Evolutionary conservation across 441 rosid genomes (phyloP).

Genomic region (Dalechampia spathulata): DNA sequence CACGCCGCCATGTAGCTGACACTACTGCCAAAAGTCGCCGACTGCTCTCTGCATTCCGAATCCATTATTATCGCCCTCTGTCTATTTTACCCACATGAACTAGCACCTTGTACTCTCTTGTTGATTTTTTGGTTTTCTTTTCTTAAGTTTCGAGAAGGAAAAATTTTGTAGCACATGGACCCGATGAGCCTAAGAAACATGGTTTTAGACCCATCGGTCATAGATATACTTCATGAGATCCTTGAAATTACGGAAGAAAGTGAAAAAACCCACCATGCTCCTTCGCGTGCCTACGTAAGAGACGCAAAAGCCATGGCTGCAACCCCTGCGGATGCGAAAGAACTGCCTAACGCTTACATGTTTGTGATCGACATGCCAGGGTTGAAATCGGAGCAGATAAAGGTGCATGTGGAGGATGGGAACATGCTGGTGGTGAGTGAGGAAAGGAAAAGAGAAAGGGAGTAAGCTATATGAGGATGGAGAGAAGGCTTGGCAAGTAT

Average conservation of each 20-base stretch:
- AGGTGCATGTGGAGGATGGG: slow-evolving; percentile 60
- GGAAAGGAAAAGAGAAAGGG: slow-evolving; percentile 53
- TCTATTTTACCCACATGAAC: too few species aligned
- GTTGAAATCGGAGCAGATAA: slow-evolving; percentile 35
- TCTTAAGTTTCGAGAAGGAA: too few species aligned
- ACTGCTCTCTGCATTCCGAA: too few species aligned
- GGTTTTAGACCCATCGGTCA: too few species aligned
- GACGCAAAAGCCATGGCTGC: slow-evolving; percentile 62
- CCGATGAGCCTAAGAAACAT: too few species aligned
- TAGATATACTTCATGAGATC: slow-evolving; percentile 30
- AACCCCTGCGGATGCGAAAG: slow-evolving; percentile 57
- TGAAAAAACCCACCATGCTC: slow-evolving; percentile 24
- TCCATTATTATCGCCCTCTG: too few species aligned
- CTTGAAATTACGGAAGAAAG: slow-evolving; percentile 38
- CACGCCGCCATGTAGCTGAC: too few species aligned
- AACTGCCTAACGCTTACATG: slow-evolving; percentile 29
- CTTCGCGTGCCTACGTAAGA: slow-evolving; percentile 39
- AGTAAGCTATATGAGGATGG: slow-evolving; percentile 40
- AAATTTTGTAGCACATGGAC: too few species aligned
- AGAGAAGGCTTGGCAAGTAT: slow-evolving; percentile 42
- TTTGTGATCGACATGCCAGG: slow-evolving; percentile 74
- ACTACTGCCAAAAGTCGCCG: too few species aligned
- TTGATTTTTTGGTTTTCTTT: too few species aligned
- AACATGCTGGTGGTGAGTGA: slow-evolving; percentile 42
- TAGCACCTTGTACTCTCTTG: too few species aligned